phyloP scores from a whole-genome alignment of 345 rosid genomes.

The Viola odorata region DNA sequence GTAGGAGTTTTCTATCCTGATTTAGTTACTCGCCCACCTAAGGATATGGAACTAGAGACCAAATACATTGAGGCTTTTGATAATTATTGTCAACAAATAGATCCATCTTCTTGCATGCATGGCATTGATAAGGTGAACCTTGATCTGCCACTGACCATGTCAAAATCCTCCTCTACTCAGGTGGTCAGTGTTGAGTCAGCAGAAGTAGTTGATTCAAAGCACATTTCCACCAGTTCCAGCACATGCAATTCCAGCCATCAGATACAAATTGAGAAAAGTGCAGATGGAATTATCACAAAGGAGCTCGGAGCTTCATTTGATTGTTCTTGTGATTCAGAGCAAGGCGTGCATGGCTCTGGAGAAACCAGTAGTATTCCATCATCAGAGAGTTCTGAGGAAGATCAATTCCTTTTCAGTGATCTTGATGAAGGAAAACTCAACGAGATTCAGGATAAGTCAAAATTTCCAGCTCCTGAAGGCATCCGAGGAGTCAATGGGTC shows the following conservation, averaged over 20 bases:
- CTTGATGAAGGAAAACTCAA: conserved; percentile 37
- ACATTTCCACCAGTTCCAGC: conserved; percentile 19
- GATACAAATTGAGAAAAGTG: conserved; percentile 21
- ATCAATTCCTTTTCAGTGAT: conserved; percentile 66
- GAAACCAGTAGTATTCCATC: conserved; percentile 25
- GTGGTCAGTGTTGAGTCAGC: conserved; percentile 26
- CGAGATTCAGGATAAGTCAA: conserved; percentile 18
- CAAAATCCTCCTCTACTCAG: conserved; percentile 21
- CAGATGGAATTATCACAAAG: conserved; percentile 1
- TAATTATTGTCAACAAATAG: conserved; percentile 17
- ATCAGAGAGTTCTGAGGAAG: conserved; percentile 54
- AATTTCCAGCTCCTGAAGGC: conserved; percentile 23
- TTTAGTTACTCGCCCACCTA: conserved; percentile 19
- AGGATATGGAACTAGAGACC: conserved; percentile 14
- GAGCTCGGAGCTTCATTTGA: conserved; percentile 16
- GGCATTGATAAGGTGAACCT: conserved; percentile 15
- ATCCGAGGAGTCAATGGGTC: conserved; percentile 11
- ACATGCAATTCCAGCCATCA: conserved; percentile 21
- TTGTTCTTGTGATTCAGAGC: conserved; percentile 21
- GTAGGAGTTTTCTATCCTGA: conserved; percentile 36
- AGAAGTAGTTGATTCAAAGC: conserved; percentile 24
- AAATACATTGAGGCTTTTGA: neutral
- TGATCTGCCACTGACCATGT: conserved; percentile 10
- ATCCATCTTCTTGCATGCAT: conserved; percentile 10
- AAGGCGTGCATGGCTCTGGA: conserved; percentile 21